Evolutionary conservation across 352 stramenopile species (phyloP).

Genomic region (Pseudoperonospora humuli): DNA sequence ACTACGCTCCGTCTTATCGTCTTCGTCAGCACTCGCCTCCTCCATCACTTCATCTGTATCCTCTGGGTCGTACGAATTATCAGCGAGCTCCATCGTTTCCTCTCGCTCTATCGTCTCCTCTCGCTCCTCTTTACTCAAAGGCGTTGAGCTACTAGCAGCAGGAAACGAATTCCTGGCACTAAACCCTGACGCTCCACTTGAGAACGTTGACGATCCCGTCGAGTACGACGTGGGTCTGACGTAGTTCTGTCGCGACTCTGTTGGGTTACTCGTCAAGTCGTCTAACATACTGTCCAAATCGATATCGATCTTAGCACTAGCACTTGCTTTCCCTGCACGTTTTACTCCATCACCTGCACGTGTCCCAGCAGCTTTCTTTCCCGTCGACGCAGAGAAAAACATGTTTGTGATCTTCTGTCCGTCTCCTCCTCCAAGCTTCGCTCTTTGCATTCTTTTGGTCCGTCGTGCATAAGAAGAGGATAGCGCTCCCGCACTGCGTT

Average conservation of each 20-base stretch:
- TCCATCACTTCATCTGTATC: slow-evolving; percentile 28
- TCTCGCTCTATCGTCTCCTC: slow-evolving; percentile 18
- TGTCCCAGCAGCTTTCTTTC: slow-evolving; percentile 28
- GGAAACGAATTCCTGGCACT: slow-evolving; percentile 14
- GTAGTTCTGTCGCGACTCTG: slow-evolving; percentile 45
- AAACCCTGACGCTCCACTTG: slow-evolving; percentile 11
- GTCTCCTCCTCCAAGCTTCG: slow-evolving; percentile 58
- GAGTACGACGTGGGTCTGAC: slow-evolving; percentile 54
- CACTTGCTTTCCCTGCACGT: slow-evolving; percentile 3
- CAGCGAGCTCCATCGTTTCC: slow-evolving; percentile 22
- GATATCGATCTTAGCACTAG: slow-evolving; percentile 61
- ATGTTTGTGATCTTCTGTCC: slow-evolving; percentile 88
- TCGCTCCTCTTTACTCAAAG: slow-evolving; percentile 3
- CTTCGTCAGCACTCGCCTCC: slow-evolving; percentile 21
- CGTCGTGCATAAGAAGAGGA: slow-evolving; percentile 67
- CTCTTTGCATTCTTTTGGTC: slow-evolving; percentile 79
- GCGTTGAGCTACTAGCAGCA: slow-evolving; percentile 3
- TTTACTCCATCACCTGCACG: slow-evolving; percentile 18
- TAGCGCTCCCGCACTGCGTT: slow-evolving; percentile 66
- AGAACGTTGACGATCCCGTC: slow-evolving; percentile 23
- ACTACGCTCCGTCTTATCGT: slow-evolving; percentile 20
- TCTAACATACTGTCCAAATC: slow-evolving; percentile 83
- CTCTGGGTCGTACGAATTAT: slow-evolving; percentile 28
- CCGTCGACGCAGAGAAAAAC: slow-evolving; percentile 65
- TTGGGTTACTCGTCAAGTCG: slow-evolving; percentile 79